These are phyloP conservation scores for Hordeum marinum DNA, from an alignment of 176 grass and related monocot genomes.

Conservation along the genomic window DNA sequence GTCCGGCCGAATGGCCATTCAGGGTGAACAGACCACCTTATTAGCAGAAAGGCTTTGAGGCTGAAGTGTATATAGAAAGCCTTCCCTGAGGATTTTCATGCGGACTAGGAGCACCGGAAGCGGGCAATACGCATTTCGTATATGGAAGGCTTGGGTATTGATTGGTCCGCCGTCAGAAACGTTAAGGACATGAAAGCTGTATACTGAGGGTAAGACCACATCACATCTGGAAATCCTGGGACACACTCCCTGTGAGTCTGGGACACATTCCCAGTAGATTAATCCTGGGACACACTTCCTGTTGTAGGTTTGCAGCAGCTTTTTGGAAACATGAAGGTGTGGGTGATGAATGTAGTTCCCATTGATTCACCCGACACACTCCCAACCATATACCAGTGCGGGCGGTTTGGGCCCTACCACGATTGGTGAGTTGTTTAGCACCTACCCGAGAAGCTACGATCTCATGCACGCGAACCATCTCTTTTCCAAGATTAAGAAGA, in stretches of 20 bases:
- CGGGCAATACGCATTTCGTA: slow-evolving; percentile 48
- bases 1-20: slow-evolving; percentile 66
- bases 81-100: slow-evolving; percentile 61
- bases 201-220: slow-evolving; percentile 85
- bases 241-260: too few relatives aligned
- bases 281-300: slow-evolving; percentile 3
- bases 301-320: slow-evolving; percentile 70
- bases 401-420: slow-evolving; percentile 65
- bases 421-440: slow-evolving; percentile 91
- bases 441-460: slow-evolving; percentile 78
- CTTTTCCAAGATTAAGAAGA: slow-evolving; percentile 68
- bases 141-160: slow-evolving; percentile 49
- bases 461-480: slow-evolving; percentile 68
- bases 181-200: too few relatives aligned
- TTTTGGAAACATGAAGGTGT: slow-evolving; percentile 60
- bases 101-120: slow-evolving; percentile 78
- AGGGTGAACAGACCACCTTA: slow-evolving; percentile 65
- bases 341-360: slow-evolving; percentile 77
- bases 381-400: slow-evolving; percentile 66
- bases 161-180: slow-evolving; percentile 65
- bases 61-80: slow-evolving; percentile 79
- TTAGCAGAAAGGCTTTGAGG: slow-evolving; percentile 58
- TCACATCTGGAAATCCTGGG: too few relatives aligned
- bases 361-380: slow-evolving; percentile 69
- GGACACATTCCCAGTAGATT: background rate